A percentile compares a stretch with the other conserved stretches of the same genome.
phyloP scores from a whole-genome alignment of 1,284 basidiomycete genomes.

The Macrocystidia cucumis region DNA sequence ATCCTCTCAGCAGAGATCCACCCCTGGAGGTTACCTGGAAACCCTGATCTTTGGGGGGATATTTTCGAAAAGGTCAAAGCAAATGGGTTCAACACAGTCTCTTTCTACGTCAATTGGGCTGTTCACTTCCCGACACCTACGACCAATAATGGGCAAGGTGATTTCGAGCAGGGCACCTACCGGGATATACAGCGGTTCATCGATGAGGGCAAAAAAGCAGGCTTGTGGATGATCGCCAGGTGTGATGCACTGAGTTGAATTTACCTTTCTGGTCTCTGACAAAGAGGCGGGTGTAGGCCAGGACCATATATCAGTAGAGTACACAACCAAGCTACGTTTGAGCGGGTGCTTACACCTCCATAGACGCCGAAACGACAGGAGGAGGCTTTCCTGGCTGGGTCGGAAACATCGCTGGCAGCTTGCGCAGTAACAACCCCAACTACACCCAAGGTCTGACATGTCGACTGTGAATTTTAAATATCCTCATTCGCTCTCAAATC shows the following conservation, averaged over 20 bases:
- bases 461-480: background rate
- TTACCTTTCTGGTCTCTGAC: too few relatives aligned
- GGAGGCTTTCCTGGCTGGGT: conserved; percentile 53
- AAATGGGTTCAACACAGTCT: conserved; percentile 53
- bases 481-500: conserved; percentile 1
- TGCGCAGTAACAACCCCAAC: conserved; percentile 40
- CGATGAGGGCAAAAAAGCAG: conserved; percentile 39
- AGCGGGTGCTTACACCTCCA: conserved; percentile 4
- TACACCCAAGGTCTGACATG: conserved; percentile 29
- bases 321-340: background rate
- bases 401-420: conserved; percentile 34
- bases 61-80: conserved; percentile 52
- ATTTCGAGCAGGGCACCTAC: conserved; percentile 39
- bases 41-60: conserved; percentile 45
- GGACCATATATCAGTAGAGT: conserved; percentile 40
- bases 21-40: conserved; percentile 38
- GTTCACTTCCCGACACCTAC: conserved; percentile 37
- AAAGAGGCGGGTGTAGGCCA: too few relatives aligned
- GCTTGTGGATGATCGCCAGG: conserved; percentile 48
- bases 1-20: conserved; percentile 43
- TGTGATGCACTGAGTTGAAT: conserved; percentile 9
- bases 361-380: conserved; percentile 46
- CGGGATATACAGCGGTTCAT: conserved; percentile 47
- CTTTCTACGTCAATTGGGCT: conserved; percentile 44
- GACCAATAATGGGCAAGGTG: conserved; percentile 37